These are phyloP conservation scores for Pyrenochaeta sp. DNA, from an alignment of 2,329 filamentous ascomycete genomes.

Conservation along the genomic window DNA sequence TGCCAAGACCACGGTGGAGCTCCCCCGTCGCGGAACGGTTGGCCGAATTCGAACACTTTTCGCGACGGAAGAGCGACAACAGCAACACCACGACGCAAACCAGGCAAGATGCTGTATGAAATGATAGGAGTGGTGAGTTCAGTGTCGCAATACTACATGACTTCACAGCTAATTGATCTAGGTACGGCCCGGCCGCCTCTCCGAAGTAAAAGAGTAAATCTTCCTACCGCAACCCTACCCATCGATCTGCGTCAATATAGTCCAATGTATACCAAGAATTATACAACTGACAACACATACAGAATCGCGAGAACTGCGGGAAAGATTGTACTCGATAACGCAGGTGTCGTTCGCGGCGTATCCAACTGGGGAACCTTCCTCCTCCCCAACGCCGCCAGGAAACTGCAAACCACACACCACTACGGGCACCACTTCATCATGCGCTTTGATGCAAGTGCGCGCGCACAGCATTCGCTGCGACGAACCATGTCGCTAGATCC, in stretches of 20 bases:
- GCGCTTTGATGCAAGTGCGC: constrained; percentile 84
- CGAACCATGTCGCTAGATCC: constrained; percentile 85
- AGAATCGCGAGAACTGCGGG: constrained; percentile 91
- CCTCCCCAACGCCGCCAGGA: constrained; percentile 79
- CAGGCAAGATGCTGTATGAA: constrained; percentile 85
- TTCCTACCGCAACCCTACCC: constrained; percentile 17
- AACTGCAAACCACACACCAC: constrained; percentile 83
- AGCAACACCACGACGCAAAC: constrained; percentile 6
- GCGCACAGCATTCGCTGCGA: constrained; percentile 77
- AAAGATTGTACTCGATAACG: constrained; percentile 79
- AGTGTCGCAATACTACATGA: not conserved
- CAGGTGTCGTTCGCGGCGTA: constrained; percentile 90
- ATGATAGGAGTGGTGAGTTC: constrained; percentile 87
- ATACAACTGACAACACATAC: constrained; percentile 7
- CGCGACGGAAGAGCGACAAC: constrained; percentile 23
- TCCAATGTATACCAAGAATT: too few relatives aligned
- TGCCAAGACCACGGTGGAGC: constrained; percentile 13
- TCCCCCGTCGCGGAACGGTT: constrained; percentile 22
- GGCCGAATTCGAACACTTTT: constrained; percentile 30
- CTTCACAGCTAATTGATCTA: constrained; percentile 49
- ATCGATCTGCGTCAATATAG: too few relatives aligned
- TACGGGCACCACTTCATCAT: constrained; percentile 97
- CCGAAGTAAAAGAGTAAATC: constrained; percentile 90
- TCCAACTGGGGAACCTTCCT: constrained; percentile 95
- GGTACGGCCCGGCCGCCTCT: constrained; percentile 90